These are phyloP conservation scores for Claviceps sp. DNA, from an alignment of 2,329 filamentous ascomycete genomes.

Conservation along the genomic window DNA sequence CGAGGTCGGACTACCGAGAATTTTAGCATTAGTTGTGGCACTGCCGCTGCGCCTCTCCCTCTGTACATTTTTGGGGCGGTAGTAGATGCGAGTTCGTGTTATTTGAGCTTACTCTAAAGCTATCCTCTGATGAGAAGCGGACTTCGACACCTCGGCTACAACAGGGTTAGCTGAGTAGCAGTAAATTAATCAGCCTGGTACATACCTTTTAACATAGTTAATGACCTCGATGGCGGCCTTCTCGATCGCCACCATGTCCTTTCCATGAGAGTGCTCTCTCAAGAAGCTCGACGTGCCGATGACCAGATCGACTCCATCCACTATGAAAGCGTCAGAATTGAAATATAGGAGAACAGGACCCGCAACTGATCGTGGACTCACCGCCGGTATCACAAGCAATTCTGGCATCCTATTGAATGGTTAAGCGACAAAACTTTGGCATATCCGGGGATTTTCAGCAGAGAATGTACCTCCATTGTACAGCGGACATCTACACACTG, in stretches of 20 bases:
- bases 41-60: not conserved
- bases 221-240: constrained; percentile 40
- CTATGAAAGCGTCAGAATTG: constrained; percentile 16
- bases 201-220: constrained; percentile 8
- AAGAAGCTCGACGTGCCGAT: constrained; percentile 77
- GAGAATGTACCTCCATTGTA: constrained; percentile 5
- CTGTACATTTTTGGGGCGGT: not conserved
- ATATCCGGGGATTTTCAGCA: not conserved
- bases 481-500: constrained; percentile 12
- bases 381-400: constrained; percentile 2
- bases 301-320: constrained; percentile 32
- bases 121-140: constrained; percentile 54
- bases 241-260: constrained; percentile 67
- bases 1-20: constrained; percentile 36
- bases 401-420: not conserved
- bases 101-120: constrained; percentile 43
- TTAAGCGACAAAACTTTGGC: not conserved
- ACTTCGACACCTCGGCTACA: constrained; percentile 4
- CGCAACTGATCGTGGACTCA: not conserved
- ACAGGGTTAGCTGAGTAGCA: not conserved
- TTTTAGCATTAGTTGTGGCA: not conserved
- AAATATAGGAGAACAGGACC: not conserved
- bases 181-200: not conserved
- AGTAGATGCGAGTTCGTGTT: not conserved
- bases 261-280: constrained; percentile 76